A percentile compares a stretch with the other conserved stretches of the same genome.
Conservation (phyloP, 495 filamentous ascomycete species). For the Penicillium parvum region DNA sequence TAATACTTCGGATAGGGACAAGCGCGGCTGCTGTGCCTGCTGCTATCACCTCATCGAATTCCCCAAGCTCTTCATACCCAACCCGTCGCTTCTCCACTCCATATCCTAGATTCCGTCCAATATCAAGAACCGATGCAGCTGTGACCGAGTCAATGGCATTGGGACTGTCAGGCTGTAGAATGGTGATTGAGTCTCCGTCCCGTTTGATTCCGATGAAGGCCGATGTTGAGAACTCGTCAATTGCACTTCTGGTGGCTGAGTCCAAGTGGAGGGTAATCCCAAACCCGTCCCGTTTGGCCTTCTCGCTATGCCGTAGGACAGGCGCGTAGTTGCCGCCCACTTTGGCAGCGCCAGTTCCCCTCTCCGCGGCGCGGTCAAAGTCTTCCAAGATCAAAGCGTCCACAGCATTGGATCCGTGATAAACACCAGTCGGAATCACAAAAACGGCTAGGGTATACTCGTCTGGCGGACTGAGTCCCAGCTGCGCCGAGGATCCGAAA, state of each 20-base stretch:
- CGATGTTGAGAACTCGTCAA: conserved; percentile 88
- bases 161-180: conserved; percentile 75
- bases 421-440: conserved; percentile 81
- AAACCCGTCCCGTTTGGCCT: conserved; percentile 65
- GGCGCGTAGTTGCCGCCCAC: conserved; percentile 61
- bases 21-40: conserved; percentile 90
- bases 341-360: conserved; percentile 52
- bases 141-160: conserved; percentile 84
- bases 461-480: conserved; percentile 76
- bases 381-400: conserved; percentile 70
- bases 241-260: conserved; percentile 67
- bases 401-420: conserved; percentile 80
- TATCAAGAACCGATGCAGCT: conserved; percentile 61
- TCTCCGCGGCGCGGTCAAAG: conserved; percentile 54
- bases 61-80: conserved; percentile 66
- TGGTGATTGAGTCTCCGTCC: conserved; percentile 50
- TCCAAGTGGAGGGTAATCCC: conserved; percentile 88
- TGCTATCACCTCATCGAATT: conserved; percentile 83
- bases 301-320: conserved; percentile 74
- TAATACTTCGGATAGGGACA: conserved; percentile 86
- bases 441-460: conserved; percentile 86
- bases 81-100: conserved; percentile 54
- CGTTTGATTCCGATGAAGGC: conserved; percentile 75
- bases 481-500: conserved; percentile 77
- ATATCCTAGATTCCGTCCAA: conserved; percentile 63